A percentile compares a stretch with the other conserved stretches of the same genome.
These are phyloP conservation scores for Poterioochromonas sp. DNA, from an alignment of 352 stramenopile species.

Conservation along the genomic window DNA sequence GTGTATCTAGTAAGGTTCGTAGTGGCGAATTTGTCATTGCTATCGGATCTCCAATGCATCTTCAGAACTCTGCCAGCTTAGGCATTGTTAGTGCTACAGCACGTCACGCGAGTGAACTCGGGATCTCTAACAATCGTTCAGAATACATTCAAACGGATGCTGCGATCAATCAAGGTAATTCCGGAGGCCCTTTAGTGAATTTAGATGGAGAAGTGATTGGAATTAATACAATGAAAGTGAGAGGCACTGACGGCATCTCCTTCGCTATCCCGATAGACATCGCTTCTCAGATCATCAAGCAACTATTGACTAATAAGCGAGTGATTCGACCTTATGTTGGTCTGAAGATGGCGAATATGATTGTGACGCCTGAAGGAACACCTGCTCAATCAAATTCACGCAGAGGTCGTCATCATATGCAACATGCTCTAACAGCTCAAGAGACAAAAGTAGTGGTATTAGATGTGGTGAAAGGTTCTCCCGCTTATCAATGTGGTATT, in stretches of 20 bases:
- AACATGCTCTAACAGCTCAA: not conserved
- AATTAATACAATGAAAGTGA: slow-evolving; percentile 88
- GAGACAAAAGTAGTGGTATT: not conserved
- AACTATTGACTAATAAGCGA: slow-evolving; percentile 70
- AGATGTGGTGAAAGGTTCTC: slow-evolving; percentile 58
- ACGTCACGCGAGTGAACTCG: slow-evolving; percentile 52
- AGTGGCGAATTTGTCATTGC: slow-evolving; percentile 78
- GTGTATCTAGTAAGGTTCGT: slow-evolving; percentile 6
- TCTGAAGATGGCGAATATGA: slow-evolving; percentile 64
- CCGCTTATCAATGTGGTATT: slow-evolving; percentile 59
- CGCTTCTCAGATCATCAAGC: slow-evolving; percentile 64
- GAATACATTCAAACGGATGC: slow-evolving; percentile 86
- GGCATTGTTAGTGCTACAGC: slow-evolving; percentile 79
- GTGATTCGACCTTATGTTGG: slow-evolving; percentile 77
- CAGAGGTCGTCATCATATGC: not conserved
- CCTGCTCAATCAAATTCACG: not conserved
- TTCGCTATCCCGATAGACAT: slow-evolving; percentile 85
- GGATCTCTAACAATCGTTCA: slow-evolving; percentile 24
- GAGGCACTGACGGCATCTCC: slow-evolving; percentile 69
- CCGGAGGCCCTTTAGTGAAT: slow-evolving; percentile 79
- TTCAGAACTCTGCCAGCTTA: slow-evolving; percentile 77
- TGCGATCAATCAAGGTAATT: slow-evolving; percentile 82
- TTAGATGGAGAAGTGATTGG: slow-evolving; percentile 80
- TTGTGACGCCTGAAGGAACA: slow-evolving; percentile 59
- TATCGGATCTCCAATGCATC: slow-evolving; percentile 72